Conservation (phyloP, 768 basidiomycete genomes). For the Boletus patriciae region DNA sequence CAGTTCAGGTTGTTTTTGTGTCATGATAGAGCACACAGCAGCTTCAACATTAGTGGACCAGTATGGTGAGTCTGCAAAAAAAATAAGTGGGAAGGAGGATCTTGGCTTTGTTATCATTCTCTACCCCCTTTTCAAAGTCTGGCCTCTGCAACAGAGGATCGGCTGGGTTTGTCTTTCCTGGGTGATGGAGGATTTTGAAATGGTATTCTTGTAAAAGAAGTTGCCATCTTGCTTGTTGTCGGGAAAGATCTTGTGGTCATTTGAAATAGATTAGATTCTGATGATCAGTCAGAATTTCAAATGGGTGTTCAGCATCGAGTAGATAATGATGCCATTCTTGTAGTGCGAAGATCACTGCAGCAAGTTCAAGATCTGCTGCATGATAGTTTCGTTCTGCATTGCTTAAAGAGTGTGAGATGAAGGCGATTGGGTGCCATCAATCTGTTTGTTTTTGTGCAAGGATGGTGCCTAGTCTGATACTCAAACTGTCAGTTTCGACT, state of each 20-base stretch:
- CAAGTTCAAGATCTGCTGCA: background rate
- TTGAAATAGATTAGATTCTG: background rate
- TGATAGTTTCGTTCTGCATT: background rate
- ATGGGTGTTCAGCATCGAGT: accelerated
- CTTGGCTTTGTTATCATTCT: too few relatives aligned
- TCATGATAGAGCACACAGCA: too few relatives aligned
- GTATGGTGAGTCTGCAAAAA: too few relatives aligned
- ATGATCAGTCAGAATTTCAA: background rate
- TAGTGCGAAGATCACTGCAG: accelerated
- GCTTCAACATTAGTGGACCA: too few relatives aligned
- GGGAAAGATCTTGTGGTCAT: background rate
- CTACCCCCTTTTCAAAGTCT: background rate
- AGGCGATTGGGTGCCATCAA: background rate
- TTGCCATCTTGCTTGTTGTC: background rate
- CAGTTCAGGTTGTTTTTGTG: too few relatives aligned
- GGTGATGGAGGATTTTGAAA: accelerated
- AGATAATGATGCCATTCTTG: background rate
- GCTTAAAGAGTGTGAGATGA: accelerated
- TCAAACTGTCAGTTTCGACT: too few relatives aligned
- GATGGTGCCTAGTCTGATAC: too few relatives aligned
- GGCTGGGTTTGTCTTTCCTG: background rate
- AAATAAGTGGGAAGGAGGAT: too few relatives aligned
- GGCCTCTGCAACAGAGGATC: background rate
- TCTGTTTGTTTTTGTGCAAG: too few relatives aligned
- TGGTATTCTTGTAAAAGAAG: background rate